Conservation (phyloP, 345 rosid species). For the Sapria himalayana region DNA sequence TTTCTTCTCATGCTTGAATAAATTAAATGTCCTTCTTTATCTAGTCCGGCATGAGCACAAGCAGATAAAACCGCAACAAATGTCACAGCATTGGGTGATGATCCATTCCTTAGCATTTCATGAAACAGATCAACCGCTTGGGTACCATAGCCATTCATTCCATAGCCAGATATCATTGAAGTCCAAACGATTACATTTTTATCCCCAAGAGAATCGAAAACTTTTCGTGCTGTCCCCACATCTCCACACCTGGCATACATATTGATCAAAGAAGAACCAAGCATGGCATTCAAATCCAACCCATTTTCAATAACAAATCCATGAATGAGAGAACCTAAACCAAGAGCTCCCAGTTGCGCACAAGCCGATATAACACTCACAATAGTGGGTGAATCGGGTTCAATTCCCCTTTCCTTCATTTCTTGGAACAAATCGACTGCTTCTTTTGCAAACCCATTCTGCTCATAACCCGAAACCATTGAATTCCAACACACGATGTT, state of each 20-base stretch:
- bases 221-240: slow-evolving; percentile 32
- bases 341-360: slow-evolving; percentile 43
- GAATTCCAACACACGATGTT: slow-evolving; percentile 70
- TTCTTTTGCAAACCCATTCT: slow-evolving; percentile 39
- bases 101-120: slow-evolving; percentile 25
- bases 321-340: slow-evolving; percentile 53
- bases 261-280: slow-evolving; percentile 62
- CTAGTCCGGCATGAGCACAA: slow-evolving; percentile 67
- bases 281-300: slow-evolving; percentile 34
- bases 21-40: slow-evolving; percentile 25
- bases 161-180: slow-evolving; percentile 74
- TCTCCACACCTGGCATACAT: slow-evolving; percentile 69
- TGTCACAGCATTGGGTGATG: slow-evolving; percentile 40
- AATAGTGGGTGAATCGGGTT: slow-evolving; percentile 47
- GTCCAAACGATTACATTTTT: slow-evolving; percentile 73
- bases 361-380: slow-evolving; percentile 56
- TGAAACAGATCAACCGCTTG: slow-evolving; percentile 33
- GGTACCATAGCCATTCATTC: slow-evolving; percentile 47
- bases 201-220: slow-evolving; percentile 43
- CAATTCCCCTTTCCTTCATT: slow-evolving; percentile 26
- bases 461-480: slow-evolving; percentile 64
- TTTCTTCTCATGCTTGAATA: slow-evolving; percentile 35
- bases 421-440: slow-evolving; percentile 32
- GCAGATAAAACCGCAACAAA: slow-evolving; percentile 65
- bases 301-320: slow-evolving; percentile 15